Conservation (phyloP, 192 early-diverging fungal genomes). For the Endogone sp. region DNA sequence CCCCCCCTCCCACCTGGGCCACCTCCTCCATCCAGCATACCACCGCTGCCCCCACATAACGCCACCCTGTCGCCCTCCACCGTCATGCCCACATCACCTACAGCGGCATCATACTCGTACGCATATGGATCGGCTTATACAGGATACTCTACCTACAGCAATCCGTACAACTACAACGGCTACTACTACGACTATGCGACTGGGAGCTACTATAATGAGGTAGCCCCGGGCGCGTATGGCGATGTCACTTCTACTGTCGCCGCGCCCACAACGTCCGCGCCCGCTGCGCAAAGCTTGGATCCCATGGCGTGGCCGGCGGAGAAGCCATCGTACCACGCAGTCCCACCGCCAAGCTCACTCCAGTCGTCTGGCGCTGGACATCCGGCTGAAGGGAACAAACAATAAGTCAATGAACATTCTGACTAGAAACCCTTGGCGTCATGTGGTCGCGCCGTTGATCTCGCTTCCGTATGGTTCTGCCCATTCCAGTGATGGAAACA, state of each 20-base stretch:
- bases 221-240: neutral
- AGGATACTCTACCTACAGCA: conserved; percentile 11
- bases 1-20: conserved; percentile 14
- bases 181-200: conserved; percentile 2
- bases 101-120: conserved; percentile 21
- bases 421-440: too few species aligned
- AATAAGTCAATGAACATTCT: neutral
- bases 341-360: neutral
- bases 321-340: neutral
- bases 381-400: neutral
- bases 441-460: too few species aligned
- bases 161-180: conserved; percentile 4
- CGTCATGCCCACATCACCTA: conserved; percentile 12
- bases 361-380: neutral
- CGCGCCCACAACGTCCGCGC: neutral
- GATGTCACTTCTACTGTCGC: neutral
- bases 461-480: too few species aligned
- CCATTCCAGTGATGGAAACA: too few species aligned
- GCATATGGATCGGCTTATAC: conserved; percentile 2
- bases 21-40: conserved; percentile 6
- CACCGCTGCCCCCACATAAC: neutral
- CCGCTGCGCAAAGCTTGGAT: neutral
- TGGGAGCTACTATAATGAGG: neutral
- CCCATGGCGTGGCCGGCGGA: neutral
- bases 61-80: conserved; percentile 13